Percentiles rank a stretch among this genome's conserved stretches.
Evolutionary conservation across 192 early-diverging fungal species (phyloP).

Genomic region (Linnemannia hyalina): DNA sequence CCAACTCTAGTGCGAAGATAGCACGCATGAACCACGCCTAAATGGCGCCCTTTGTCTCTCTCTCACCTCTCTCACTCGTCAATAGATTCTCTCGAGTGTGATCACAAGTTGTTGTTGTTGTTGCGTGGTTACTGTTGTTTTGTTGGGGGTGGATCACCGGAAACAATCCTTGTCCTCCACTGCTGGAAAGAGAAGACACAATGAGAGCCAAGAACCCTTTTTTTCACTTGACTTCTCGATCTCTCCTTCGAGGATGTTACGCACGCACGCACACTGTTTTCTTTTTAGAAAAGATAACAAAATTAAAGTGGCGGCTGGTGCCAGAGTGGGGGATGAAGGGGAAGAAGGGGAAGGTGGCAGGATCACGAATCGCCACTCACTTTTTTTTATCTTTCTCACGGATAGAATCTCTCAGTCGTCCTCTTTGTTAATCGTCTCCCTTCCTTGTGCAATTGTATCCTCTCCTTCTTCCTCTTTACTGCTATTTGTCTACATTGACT

Average conservation of each 20-base stretch:
- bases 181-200: background rate
- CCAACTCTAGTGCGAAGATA: background rate
- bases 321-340: background rate
- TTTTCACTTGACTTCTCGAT: background rate
- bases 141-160: background rate
- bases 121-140: background rate
- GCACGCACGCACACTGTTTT: background rate
- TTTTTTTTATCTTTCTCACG: background rate
- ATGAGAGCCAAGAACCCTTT: constrained; percentile 1
- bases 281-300: background rate
- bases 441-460: background rate
- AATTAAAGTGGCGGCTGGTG: background rate
- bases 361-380: background rate
- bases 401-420: background rate
- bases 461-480: background rate
- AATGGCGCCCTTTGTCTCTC: background rate
- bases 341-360: background rate
- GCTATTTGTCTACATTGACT: background rate
- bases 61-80: background rate
- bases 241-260: background rate
- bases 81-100: no score
- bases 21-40: constrained; percentile 7
- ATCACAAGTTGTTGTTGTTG: no score
- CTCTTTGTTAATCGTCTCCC: background rate
- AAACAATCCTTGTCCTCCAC: background rate